These are phyloP conservation scores for Chimonanthus salicifolius DNA, from an alignment of 164 flowering plant genomes.

Conservation along the genomic window DNA sequence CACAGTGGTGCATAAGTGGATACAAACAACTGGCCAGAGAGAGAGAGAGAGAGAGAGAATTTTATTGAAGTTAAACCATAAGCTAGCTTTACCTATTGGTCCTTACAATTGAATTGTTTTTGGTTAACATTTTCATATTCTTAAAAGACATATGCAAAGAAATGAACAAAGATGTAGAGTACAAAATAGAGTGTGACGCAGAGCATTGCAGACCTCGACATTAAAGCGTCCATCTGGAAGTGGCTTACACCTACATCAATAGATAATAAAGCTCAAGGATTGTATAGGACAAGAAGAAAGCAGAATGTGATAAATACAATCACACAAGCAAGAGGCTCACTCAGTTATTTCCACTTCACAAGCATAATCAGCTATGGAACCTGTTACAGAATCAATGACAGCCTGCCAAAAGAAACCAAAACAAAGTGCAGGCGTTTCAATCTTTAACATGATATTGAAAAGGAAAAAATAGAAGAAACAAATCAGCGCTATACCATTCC, in stretches of 20 bases:
- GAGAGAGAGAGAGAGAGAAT: background rate
- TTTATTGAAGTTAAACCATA: background rate
- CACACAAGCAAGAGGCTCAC: slow-evolving; percentile 30
- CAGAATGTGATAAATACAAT: background rate
- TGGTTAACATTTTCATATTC: background rate
- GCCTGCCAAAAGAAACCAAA: slow-evolving; percentile 37
- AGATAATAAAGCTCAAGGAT: slow-evolving; percentile 5
- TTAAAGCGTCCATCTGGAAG: slow-evolving; percentile 95
- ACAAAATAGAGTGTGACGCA: background rate
- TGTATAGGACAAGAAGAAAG: background rate
- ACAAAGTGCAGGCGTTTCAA: slow-evolving; percentile 7
- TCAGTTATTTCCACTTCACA: slow-evolving; percentile 98
- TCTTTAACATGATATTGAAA: slow-evolving; percentile 13
- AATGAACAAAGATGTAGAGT: background rate
- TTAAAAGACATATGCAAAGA: background rate
- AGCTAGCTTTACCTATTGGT: background rate
- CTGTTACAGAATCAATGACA: slow-evolving; percentile 62
- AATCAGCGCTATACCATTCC: slow-evolving; percentile 69
- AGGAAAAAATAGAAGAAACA: background rate
- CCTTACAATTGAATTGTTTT: background rate
- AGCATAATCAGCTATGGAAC: slow-evolving; percentile 76
- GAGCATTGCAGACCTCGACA: slow-evolving; percentile 57
- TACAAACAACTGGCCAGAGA: background rate
- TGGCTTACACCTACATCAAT: slow-evolving; percentile 76
- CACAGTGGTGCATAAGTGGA: too few relatives aligned